These are phyloP conservation scores for Cryptosporidium xiaoi DNA, from an alignment of 169 alveolate genomes.

Conservation along the genomic window DNA sequence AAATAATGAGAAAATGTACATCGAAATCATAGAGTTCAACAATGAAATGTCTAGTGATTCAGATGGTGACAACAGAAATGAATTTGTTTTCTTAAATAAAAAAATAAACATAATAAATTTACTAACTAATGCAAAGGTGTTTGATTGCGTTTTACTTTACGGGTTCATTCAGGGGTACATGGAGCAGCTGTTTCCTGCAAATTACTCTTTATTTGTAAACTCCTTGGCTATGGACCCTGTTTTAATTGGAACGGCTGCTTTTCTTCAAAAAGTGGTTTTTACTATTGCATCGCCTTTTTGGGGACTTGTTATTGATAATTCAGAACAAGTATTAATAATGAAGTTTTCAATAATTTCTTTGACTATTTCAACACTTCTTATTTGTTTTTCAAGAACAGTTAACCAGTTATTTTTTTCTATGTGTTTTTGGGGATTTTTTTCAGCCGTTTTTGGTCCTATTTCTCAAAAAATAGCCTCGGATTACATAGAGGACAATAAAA, in stretches of 20 bases:
- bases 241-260: constrained; percentile 58
- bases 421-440: constrained; percentile 73
- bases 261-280: constrained; percentile 39
- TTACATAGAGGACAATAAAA: neutral
- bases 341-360: constrained; percentile 28
- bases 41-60: no score
- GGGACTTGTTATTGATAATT: constrained; percentile 45
- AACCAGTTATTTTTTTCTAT: constrained; percentile 15
- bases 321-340: constrained; percentile 10
- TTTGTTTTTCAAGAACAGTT: constrained; percentile 29
- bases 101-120: neutral
- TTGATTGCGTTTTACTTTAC: constrained; percentile 31
- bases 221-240: constrained; percentile 32
- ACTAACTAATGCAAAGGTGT: constrained; percentile 4
- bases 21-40: constrained; percentile 6
- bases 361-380: constrained; percentile 4
- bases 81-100: neutral
- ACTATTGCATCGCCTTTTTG: constrained; percentile 63
- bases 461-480: constrained; percentile 65
- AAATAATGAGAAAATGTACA: constrained; percentile 20
- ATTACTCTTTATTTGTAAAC: constrained; percentile 38
- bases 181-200: constrained; percentile 66
- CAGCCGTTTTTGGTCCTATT: constrained; percentile 50
- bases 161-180: constrained; percentile 68
- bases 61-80: no score